Evolutionary conservation across 768 basidiomycete species (phyloP), one percentile per base, ranked within the genome.

Genomic region (Suillus subluteus): DNA sequence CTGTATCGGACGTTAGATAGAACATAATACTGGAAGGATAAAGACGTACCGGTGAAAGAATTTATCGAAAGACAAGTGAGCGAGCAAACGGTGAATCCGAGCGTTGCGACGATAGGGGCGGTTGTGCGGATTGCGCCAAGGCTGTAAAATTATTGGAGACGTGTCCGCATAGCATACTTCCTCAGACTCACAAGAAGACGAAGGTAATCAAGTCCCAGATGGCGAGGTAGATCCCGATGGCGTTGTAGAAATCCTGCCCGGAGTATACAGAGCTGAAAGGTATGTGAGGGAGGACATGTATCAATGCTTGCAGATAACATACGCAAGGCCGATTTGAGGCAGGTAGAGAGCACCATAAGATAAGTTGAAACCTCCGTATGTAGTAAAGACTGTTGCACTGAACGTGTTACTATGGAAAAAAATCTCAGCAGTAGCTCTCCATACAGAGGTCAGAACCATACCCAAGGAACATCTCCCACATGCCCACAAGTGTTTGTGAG

Each of bases 401-500:
- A 72, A 75, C 7, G 74, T 75, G 48, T 74, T 74, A 43, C 74
- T 74, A 13, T 65, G 38, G 21, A 11, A 72, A 43, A 26, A 13
- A 46, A 43, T 13, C 8, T 74, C 58, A 73, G 62, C 50, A 32
- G 13, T 52, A 55, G 58, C 43, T 63, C 18, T 40, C 30, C 59
- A 32, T 8, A 18, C 35, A 26, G 58, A 54, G 16, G 48, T 62
- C 30, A 50, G 55, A 23, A n/a, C 58, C 75, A 62, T 62, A 71
- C 74, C 74, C 74, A 37, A 76, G 73, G 68, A 71, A 75, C 68
- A 75, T 73, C 37, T 76, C 74, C 74, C 75, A 76, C 74, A 76
- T 73, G 48, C 75, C 74, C 9, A 75, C 74, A 11, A 75, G 65
- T 4, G 74, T 73, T 59, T 75, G 75, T 21, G 73, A 70, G 58